phyloP scores from a whole-genome alignment of 2,329 filamentous ascomycete genomes.

The Hymenoscyphus linearis region DNA sequence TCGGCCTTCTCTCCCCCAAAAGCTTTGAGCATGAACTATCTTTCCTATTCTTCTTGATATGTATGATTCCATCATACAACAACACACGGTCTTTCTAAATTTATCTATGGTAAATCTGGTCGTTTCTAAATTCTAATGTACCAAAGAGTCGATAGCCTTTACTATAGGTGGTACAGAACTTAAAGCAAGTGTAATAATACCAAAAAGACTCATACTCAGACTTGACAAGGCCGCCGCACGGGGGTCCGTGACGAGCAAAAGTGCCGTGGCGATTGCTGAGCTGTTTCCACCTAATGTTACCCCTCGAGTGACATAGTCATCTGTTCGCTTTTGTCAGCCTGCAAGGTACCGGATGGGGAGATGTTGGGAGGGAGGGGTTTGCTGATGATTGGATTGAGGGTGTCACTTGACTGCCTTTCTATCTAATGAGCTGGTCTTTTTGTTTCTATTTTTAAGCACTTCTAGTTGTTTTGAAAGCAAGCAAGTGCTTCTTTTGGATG shows the following conservation, averaged over 20 bases:
- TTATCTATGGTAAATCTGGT: background rate
- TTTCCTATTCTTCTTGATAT: background rate
- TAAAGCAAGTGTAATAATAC: constrained; percentile 52
- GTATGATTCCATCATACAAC: background rate
- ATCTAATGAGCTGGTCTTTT: background rate
- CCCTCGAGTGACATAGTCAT: constrained; percentile 59
- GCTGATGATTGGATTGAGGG: no score
- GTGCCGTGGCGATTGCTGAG: constrained; percentile 53
- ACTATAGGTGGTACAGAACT: constrained; percentile 52
- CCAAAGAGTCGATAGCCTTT: constrained; percentile 42
- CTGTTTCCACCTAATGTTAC: constrained; percentile 57
- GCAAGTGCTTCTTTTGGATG: background rate
- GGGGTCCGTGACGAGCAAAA: constrained; percentile 51
- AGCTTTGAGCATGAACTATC: background rate
- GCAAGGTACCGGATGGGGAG: constrained; percentile 8
- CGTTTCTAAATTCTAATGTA: constrained; percentile 34
- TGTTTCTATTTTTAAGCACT: background rate
- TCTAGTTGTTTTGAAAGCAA: background rate
- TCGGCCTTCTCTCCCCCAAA: background rate
- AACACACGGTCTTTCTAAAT: background rate
- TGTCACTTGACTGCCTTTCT: constrained; percentile 3
- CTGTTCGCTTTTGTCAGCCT: constrained; percentile 28
- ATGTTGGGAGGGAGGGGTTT: background rate
- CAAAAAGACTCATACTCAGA: constrained; percentile 56
- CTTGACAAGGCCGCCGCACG: constrained; percentile 54